A percentile compares a stretch with the other conserved stretches of the same genome.
These are phyloP conservation scores for Coemansia furcata DNA, from an alignment of 192 early-diverging fungal genomes.

Conservation along the genomic window DNA sequence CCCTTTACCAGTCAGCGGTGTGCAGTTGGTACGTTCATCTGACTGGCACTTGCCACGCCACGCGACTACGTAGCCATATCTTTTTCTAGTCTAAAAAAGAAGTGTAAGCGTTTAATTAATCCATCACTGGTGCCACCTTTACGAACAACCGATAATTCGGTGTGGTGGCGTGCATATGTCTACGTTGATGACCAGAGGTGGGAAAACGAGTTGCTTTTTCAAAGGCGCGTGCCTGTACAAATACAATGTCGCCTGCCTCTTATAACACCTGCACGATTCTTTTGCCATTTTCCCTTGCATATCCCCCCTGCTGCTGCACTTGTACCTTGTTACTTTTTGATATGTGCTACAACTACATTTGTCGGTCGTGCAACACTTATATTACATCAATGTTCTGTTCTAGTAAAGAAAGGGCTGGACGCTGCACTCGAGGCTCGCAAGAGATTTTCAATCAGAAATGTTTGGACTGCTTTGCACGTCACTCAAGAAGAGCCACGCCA, in stretches of 20 bases:
- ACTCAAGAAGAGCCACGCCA: conserved; percentile 31
- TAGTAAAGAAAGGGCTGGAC: conserved; percentile 24
- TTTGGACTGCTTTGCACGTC: conserved; percentile 37
- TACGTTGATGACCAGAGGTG: background rate
- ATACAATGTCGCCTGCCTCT: background rate
- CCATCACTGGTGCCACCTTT: background rate
- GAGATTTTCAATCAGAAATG: conserved; percentile 31
- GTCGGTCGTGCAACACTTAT: conserved; percentile 34
- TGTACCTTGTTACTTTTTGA: background rate
- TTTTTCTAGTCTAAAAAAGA: background rate
- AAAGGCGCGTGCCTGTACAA: background rate
- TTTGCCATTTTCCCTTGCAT: background rate
- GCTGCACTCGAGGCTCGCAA: conserved; percentile 28
- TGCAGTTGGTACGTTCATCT: background rate
- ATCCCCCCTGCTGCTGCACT: background rate
- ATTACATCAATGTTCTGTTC: conserved; percentile 47
- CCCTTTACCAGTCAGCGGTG: conserved; percentile 3
- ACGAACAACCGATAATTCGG: background rate
- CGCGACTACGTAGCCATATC: background rate
- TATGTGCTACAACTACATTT: conserved; percentile 52
- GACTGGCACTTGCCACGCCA: conserved; percentile 5
- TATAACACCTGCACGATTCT: background rate
- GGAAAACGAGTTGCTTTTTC: background rate
- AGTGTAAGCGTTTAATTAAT: background rate
- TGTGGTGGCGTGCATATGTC: background rate